Percentiles rank a stretch among this genome's conserved stretches.
phyloP scores from a whole-genome alignment of 192 early-diverging fungal species.

The Umbelopsis ramanniana region DNA sequence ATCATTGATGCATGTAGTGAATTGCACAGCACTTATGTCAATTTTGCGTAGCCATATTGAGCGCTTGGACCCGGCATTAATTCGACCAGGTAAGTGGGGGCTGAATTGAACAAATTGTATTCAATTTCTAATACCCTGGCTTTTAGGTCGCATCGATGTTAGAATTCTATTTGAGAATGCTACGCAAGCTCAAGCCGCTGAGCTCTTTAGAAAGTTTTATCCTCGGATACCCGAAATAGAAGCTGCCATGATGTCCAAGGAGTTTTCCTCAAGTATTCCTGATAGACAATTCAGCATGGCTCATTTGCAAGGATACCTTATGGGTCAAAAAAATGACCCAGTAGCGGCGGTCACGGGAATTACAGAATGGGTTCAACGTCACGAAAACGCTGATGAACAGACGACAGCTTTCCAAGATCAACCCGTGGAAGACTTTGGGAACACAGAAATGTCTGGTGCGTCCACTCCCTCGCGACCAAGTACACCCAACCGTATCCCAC shows the following conservation, averaged over 20 bases:
- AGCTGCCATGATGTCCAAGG: conserved; percentile 32
- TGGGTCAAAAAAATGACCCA: conserved; percentile 53
- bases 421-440: neutral
- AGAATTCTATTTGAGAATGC: conserved; percentile 62
- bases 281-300: conserved; percentile 53
- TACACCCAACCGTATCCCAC: conserved; percentile 1
- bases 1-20: neutral
- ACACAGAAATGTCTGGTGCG: conserved; percentile 1
- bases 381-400: neutral
- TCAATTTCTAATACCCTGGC: neutral
- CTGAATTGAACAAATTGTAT: no score
- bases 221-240: conserved; percentile 31
- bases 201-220: conserved; percentile 74
- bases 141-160: conserved; percentile 65
- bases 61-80: conserved; percentile 75
- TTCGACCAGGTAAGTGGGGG: conserved; percentile 57
- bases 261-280: conserved; percentile 47
- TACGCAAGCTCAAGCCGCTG: conserved; percentile 57
- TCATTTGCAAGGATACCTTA: conserved; percentile 55
- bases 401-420: conserved; percentile 3
- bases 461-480: neutral
- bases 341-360: conserved; percentile 42
- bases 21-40: neutral
- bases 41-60: conserved; percentile 53
- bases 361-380: conserved; percentile 37